Percentiles rank a stretch among this genome's conserved stretches.
These are phyloP conservation scores for Zasmidium cellare DNA, from an alignment of 2,329 filamentous ascomycete species.

Conservation along the genomic window DNA sequence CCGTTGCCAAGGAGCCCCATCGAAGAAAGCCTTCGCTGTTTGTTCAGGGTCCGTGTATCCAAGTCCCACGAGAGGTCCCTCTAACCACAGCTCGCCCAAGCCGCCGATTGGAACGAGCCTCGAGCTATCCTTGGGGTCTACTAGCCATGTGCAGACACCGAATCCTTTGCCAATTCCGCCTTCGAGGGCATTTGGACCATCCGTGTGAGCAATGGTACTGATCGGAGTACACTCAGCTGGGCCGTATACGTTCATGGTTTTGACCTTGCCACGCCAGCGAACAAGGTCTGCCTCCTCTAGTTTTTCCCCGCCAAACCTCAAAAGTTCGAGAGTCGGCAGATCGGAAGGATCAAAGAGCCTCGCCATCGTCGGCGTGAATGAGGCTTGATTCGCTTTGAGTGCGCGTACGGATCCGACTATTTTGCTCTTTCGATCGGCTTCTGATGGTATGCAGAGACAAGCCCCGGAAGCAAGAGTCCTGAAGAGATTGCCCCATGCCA, in stretches of 20 bases:
- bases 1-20: not conserved
- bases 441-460: slow-evolving; percentile 24
- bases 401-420: slow-evolving; percentile 12
- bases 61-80: not conserved
- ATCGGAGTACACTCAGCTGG: slow-evolving; percentile 2
- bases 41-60: not conserved
- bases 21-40: not conserved
- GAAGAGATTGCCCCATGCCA: slow-evolving; percentile 6
- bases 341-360: not conserved
- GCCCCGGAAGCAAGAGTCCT: slow-evolving; percentile 16
- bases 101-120: not conserved
- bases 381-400: slow-evolving; percentile 1
- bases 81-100: not conserved
- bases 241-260: slow-evolving; percentile 1
- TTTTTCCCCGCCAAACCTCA: not conserved
- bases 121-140: not conserved
- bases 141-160: not conserved
- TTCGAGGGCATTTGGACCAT: not conserved
- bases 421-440: slow-evolving; percentile 17
- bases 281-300: not conserved
- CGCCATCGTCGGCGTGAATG: slow-evolving; percentile 9
- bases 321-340: not conserved
- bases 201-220: not conserved
- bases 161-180: not conserved
- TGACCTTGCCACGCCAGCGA: not conserved